phyloP scores from a whole-genome alignment of 495 filamentous ascomycete genomes.

The Penicillium angulare region DNA sequence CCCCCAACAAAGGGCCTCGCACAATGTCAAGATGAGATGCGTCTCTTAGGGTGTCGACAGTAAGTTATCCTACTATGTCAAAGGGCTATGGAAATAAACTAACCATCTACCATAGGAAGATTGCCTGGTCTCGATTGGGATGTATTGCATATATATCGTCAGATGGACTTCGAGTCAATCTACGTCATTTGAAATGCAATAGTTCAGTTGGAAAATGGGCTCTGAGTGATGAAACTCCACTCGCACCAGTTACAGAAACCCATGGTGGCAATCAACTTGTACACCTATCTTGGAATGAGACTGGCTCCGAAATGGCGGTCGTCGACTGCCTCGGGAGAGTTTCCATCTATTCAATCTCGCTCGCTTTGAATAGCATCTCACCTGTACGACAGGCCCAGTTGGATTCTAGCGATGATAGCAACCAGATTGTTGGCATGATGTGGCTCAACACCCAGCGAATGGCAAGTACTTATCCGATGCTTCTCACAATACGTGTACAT shows the following conservation, averaged over 20 bases:
- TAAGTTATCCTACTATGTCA: slow-evolving; percentile 44
- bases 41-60: slow-evolving; percentile 78
- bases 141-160: slow-evolving; percentile 79
- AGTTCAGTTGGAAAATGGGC: slow-evolving; percentile 72
- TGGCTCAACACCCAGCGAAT: slow-evolving; percentile 69
- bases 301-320: slow-evolving; percentile 70
- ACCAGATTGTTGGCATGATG: slow-evolving; percentile 75
- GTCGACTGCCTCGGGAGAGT: slow-evolving; percentile 73
- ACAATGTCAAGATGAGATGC: slow-evolving; percentile 76
- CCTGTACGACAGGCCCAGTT: slow-evolving; percentile 50
- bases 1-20: slow-evolving; percentile 63
- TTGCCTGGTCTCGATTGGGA: slow-evolving; percentile 88
- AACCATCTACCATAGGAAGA: slow-evolving; percentile 50
- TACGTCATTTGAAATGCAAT: slow-evolving; percentile 69
- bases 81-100: not conserved
- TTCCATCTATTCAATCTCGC: slow-evolving; percentile 59
- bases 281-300: slow-evolving; percentile 79
- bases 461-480: slow-evolving; percentile 33
- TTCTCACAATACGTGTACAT: not conserved
- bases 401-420: slow-evolving; percentile 68
- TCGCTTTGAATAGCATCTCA: slow-evolving; percentile 65
- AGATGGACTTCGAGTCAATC: slow-evolving; percentile 64
- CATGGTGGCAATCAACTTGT: slow-evolving; percentile 55
- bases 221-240: slow-evolving; percentile 60
- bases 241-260: slow-evolving; percentile 42